phyloP scores from a whole-genome alignment of 257 asterid genomes.

The Nicotiana sylvestris region DNA sequence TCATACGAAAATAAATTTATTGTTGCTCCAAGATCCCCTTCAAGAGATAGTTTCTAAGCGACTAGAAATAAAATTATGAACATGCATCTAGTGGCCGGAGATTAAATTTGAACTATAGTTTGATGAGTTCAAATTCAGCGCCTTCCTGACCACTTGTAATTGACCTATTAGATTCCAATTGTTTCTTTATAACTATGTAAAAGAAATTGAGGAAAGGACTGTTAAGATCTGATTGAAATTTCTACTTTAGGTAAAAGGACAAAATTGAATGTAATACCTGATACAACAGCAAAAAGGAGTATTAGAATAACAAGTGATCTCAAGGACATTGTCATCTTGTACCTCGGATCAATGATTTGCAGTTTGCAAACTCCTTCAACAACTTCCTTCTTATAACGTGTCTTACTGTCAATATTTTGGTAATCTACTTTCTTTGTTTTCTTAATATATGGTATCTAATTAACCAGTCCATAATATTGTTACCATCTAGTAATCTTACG shows the following conservation, averaged over 20 bases:
- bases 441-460: neutral
- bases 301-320: neutral
- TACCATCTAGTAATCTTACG: neutral
- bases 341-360: neutral
- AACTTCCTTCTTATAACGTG: neutral
- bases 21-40: too few species aligned
- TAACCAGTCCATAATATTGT: neutral
- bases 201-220: neutral
- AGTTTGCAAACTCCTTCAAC: neutral
- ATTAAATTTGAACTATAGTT: too few species aligned
- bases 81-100: too few species aligned
- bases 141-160: too few species aligned
- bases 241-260: neutral
- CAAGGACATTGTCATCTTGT: neutral
- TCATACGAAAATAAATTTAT: too few species aligned
- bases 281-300: neutral
- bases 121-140: too few species aligned
- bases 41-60: too few species aligned
- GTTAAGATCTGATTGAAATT: neutral
- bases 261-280: neutral
- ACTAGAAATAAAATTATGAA: too few species aligned
- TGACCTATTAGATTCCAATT: too few species aligned
- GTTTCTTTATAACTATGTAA: neutral
- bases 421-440: neutral
- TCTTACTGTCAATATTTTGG: neutral